Percentiles rank a stretch among this genome's conserved stretches.
phyloP scores from a whole-genome alignment of 2,329 filamentous ascomycete species.

The Knufia fluminis region DNA sequence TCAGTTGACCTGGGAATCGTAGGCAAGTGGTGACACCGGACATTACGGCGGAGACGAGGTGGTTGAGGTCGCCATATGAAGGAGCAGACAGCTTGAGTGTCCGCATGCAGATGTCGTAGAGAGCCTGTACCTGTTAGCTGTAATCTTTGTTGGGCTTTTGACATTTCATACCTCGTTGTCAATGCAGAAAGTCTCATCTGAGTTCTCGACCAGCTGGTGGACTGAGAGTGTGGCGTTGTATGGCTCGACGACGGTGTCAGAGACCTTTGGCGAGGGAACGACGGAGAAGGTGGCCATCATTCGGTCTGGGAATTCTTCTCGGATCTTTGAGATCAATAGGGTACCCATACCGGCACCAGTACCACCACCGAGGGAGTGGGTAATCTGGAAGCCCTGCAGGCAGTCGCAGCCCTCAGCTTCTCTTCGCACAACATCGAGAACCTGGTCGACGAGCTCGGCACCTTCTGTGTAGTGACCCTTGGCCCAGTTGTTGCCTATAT shows the following conservation, averaged over 20 bases:
- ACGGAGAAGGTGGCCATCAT: constrained; percentile 99
- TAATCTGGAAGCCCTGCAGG: constrained; percentile 99
- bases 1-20: constrained; percentile 98
- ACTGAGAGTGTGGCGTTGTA: constrained; percentile 99
- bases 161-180: constrained; percentile 69
- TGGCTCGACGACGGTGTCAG: constrained; percentile 97
- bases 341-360: constrained; percentile 99
- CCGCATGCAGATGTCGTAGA: constrained; percentile 99
- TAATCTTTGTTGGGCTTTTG: background rate
- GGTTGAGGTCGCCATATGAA: constrained; percentile 98
- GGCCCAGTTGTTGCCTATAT: constrained; percentile 85
- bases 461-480: constrained; percentile 99
- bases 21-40: constrained; percentile 97
- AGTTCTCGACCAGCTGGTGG: constrained; percentile 99
- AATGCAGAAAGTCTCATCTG: constrained; percentile 99
- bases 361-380: constrained; percentile 99
- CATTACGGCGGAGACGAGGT: constrained; percentile 99
- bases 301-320: constrained; percentile 98
- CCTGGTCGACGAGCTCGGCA: constrained; percentile 96
- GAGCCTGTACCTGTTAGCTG: constrained; percentile 46
- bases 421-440: constrained; percentile 95
- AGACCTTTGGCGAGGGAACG: constrained; percentile 97
- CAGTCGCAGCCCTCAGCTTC: constrained; percentile 99
- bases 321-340: constrained; percentile 99
- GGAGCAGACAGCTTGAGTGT: constrained; percentile 98